Conservation (phyloP, 495 filamentous ascomycete genomes). For the Mycothermus thermophilus region DNA sequence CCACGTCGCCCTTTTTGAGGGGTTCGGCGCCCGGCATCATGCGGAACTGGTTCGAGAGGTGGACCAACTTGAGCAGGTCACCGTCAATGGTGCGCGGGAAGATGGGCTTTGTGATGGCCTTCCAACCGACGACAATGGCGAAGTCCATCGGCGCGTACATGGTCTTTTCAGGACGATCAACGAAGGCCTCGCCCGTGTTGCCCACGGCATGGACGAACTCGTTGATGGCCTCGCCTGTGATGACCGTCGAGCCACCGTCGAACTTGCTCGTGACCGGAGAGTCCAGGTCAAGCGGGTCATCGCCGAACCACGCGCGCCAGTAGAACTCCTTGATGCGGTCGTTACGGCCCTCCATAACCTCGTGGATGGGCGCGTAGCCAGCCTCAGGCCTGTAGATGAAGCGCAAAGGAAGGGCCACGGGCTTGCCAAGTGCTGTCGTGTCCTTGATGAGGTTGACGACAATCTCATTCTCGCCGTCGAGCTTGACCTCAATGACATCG, state of each 20-base stretch:
- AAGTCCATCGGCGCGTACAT: conserved; percentile 98
- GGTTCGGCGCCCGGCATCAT: conserved; percentile 95
- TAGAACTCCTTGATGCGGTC: conserved; percentile 97
- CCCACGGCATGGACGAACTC: conserved; percentile 98
- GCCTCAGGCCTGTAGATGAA: conserved; percentile 90
- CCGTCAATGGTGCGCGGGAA: conserved; percentile 92
- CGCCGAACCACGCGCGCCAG: conserved; percentile 91
- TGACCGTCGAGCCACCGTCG: conserved; percentile 69
- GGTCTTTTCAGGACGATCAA: conserved; percentile 88
- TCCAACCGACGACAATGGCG: conserved; percentile 96
- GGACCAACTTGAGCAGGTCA: conserved; percentile 85
- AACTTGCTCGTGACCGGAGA: conserved; percentile 72
- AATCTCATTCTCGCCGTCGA: conserved; percentile 64
- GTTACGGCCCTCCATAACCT: conserved; percentile 89
- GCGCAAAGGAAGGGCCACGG: conserved; percentile 64
- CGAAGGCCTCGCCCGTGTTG: conserved; percentile 97
- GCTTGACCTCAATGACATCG: conserved; percentile 71
- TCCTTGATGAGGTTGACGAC: conserved; percentile 77
- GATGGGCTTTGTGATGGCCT: conserved; percentile 96
- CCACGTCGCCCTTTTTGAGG: conserved; percentile 81
- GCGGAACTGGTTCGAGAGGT: conserved; percentile 91
- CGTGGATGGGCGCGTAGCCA: conserved; percentile 87
- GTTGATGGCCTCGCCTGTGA: conserved; percentile 83
- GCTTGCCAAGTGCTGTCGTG: conserved; percentile 63
- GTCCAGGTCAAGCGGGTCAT: conserved; percentile 72